Evolutionary conservation across 495 filamentous ascomycete genomes (phyloP).

Genomic region (Penicillium angulare): DNA sequence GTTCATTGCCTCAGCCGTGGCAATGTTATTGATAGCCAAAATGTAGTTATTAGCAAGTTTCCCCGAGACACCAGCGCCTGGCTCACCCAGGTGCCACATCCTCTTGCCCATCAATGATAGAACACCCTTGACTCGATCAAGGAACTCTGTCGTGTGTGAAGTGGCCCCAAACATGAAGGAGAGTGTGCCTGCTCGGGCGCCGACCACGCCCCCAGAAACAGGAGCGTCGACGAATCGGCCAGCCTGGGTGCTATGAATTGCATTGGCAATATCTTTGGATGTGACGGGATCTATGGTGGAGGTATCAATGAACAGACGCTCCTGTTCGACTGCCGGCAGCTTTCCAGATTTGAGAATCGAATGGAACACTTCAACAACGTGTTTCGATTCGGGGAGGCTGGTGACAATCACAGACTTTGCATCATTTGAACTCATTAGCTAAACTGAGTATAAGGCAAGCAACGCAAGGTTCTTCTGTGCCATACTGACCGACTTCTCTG

Average conservation of each 20-base stretch:
- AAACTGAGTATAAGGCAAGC: too few relatives aligned
- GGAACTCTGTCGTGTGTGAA: slow-evolving; percentile 39
- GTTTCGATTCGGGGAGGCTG: slow-evolving; percentile 75
- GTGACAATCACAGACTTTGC: slow-evolving; percentile 72
- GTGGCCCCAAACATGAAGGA: slow-evolving; percentile 86
- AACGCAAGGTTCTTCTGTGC: too few relatives aligned
- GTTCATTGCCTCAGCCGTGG: slow-evolving; percentile 90
- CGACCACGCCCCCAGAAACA: slow-evolving; percentile 85
- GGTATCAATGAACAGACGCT: slow-evolving; percentile 73
- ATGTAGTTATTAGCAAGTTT: slow-evolving; percentile 96
- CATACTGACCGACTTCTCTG: slow-evolving; percentile 69
- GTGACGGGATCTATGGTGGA: slow-evolving; percentile 85
- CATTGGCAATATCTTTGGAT: slow-evolving; percentile 63
- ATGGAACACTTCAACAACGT: slow-evolving; percentile 72
- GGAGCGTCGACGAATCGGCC: slow-evolving; percentile 75
- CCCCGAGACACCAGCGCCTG: slow-evolving; percentile 75
- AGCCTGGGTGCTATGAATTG: slow-evolving; percentile 53
- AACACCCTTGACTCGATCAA: slow-evolving; percentile 60
- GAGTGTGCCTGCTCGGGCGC: slow-evolving; percentile 69
- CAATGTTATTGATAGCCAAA: slow-evolving; percentile 88
- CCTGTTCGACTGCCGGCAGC: slow-evolving; percentile 39
- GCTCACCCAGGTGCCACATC: slow-evolving; percentile 75
- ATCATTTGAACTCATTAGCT: background rate
- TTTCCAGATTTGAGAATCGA: slow-evolving; percentile 54
- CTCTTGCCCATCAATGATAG: slow-evolving; percentile 79